phyloP scores from a whole-genome alignment of 2,329 filamentous ascomycete genomes.

The Zasmidium citrigriseum region DNA sequence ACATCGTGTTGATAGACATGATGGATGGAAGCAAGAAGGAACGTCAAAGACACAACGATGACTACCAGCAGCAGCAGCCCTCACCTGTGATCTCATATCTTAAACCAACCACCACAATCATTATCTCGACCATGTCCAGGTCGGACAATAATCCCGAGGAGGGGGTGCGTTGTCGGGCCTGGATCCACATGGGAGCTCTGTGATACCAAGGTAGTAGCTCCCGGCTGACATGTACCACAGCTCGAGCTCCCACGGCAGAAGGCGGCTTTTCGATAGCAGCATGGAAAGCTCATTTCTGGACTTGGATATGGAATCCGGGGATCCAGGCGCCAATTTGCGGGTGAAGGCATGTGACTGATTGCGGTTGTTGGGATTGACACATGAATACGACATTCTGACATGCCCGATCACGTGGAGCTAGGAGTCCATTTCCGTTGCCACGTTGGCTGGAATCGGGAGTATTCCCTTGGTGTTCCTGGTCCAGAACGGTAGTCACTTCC shows the following conservation, averaged over 20 bases:
- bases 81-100: too few relatives aligned
- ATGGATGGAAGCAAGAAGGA: background rate
- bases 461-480: background rate
- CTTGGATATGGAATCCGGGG: background rate
- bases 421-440: background rate
- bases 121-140: background rate
- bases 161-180: constrained; percentile 2
- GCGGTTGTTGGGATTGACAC: background rate
- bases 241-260: background rate
- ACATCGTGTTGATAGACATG: background rate
- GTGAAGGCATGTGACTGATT: background rate
- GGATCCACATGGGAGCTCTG: constrained; percentile 3
- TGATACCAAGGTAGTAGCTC: background rate
- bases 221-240: background rate
- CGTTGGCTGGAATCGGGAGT: background rate
- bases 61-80: background rate
- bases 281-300: background rate
- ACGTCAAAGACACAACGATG: background rate
- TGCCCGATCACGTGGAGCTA: background rate
- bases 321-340: background rate
- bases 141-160: constrained; percentile 1
- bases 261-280: background rate
- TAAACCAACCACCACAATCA: background rate
- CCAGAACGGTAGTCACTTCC: too few relatives aligned
- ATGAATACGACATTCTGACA: background rate